Percentiles rank a stretch among this genome's conserved stretches.
phyloP scores from a whole-genome alignment of 2,329 filamentous ascomycete species.

The Nannizzia gypsea region DNA sequence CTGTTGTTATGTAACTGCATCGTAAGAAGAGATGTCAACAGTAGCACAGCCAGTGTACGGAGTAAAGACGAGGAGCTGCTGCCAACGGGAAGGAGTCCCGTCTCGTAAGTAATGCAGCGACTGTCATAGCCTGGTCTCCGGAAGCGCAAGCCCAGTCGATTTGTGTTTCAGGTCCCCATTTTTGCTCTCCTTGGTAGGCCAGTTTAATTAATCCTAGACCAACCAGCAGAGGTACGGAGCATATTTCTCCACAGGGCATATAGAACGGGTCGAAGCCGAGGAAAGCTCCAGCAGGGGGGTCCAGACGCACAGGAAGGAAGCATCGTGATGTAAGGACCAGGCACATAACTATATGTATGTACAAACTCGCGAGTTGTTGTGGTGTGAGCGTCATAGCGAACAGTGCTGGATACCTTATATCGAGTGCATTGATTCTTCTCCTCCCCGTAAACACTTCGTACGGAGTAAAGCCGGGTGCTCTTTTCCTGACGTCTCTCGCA shows the following conservation, averaged over 20 bases:
- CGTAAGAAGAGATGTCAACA: neutral
- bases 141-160: neutral
- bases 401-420: too few species aligned
- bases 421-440: too few species aligned
- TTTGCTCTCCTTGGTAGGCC: neutral
- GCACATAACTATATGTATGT: too few species aligned
- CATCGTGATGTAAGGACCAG: neutral
- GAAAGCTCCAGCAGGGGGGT: neutral
- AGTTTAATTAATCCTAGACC: neutral
- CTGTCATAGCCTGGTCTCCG: neutral
- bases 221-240: slow-evolving; percentile 1
- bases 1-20: neutral
- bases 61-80: neutral
- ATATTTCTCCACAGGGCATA: slow-evolving; percentile 2
- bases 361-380: neutral
- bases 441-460: too few species aligned
- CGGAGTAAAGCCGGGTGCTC: neutral
- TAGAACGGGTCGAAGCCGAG: neutral
- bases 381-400: too few species aligned
- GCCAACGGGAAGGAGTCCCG: neutral
- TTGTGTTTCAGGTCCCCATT: neutral
- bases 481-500: neutral
- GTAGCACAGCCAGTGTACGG: neutral
- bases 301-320: neutral
- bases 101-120: neutral